Evolutionary conservation across 192 early-diverging fungal genomes (phyloP).

Genomic region (Dimargaris cristalligena): DNA sequence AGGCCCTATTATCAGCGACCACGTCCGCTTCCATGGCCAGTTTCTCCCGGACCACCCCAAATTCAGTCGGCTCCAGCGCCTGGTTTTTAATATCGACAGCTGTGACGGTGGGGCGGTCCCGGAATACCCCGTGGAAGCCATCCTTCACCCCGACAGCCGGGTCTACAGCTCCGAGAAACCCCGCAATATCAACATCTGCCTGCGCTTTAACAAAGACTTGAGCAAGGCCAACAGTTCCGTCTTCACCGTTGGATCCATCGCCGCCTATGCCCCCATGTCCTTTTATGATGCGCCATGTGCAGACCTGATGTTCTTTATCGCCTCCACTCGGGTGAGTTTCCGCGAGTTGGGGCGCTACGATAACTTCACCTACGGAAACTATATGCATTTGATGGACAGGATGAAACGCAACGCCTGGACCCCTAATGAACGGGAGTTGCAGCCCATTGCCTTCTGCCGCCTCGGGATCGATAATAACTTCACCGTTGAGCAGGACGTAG

Average conservation of each 20-base stretch:
- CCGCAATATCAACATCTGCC: neutral
- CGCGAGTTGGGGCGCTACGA: slow-evolving; percentile 21
- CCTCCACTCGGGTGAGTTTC: slow-evolving; percentile 18
- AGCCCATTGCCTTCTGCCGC: slow-evolving; percentile 31
- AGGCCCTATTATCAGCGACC: too few relatives aligned
- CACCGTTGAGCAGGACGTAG: slow-evolving; percentile 21
- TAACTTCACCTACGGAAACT: slow-evolving; percentile 25
- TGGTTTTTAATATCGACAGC: neutral
- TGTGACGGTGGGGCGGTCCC: neutral
- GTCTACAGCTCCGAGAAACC: slow-evolving; percentile 16
- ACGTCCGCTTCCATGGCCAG: too few relatives aligned
- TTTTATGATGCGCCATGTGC: slow-evolving; percentile 17
- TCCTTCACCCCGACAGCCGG: slow-evolving; percentile 19
- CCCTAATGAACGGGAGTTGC: slow-evolving; percentile 10
- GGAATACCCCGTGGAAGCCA: slow-evolving; percentile 7
- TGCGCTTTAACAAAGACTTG: neutral
- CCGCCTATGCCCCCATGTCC: neutral
- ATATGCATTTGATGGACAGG: slow-evolving; percentile 17
- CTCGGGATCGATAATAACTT: slow-evolving; percentile 22
- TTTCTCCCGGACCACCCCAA: too few relatives aligned
- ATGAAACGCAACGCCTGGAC: neutral
- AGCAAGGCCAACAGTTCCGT: neutral
- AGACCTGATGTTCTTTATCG: slow-evolving; percentile 28
- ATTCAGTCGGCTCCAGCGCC: neutral
- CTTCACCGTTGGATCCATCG: neutral